Conservation (phyloP, 2,329 filamentous ascomycete genomes). For the Leptographium wingfieldii region DNA sequence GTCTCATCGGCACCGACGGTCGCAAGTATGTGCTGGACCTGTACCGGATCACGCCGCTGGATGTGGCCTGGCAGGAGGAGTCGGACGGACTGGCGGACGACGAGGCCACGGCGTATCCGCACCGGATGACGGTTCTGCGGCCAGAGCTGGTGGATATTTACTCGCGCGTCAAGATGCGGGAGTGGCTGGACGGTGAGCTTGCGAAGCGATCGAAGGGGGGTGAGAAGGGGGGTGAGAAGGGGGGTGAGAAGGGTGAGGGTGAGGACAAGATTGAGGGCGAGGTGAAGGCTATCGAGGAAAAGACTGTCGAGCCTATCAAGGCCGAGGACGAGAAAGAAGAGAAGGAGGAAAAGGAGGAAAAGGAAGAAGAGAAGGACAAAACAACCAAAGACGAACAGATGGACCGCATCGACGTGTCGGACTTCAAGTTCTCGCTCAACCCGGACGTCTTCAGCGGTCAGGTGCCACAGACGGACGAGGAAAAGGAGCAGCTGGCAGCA, state of each 20-base stretch:
- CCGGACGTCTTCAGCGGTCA: constrained; percentile 94
- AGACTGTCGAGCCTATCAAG: constrained; percentile 15
- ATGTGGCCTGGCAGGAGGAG: constrained; percentile 83
- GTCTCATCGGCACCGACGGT: constrained; percentile 89
- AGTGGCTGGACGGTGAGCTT: constrained; percentile 74
- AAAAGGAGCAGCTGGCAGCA: constrained; percentile 68
- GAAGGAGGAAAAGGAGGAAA: too few relatives aligned
- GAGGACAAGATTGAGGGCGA: not conserved
- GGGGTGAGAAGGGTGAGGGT: not conserved
- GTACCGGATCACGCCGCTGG: constrained; percentile 86
- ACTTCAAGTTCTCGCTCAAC: constrained; percentile 82
- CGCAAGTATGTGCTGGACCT: constrained; percentile 96
- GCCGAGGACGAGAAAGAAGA: not conserved
- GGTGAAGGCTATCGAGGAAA: constrained; percentile 16
- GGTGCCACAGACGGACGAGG: constrained; percentile 74
- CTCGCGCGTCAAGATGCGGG: constrained; percentile 72
- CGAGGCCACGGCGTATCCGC: constrained; percentile 56
- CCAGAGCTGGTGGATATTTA: constrained; percentile 82
- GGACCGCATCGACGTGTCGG: constrained; percentile 70
- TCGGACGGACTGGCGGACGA: constrained; percentile 29
- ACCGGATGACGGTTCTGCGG: constrained; percentile 89
- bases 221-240: not conserved
- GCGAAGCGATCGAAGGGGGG: constrained; percentile 38
- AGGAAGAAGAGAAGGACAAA: too few relatives aligned
- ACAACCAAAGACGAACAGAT: too few relatives aligned